These are phyloP conservation scores for Mortierella sp. DNA, from an alignment of 371 early-diverging fungal genomes.

Conservation along the genomic window DNA sequence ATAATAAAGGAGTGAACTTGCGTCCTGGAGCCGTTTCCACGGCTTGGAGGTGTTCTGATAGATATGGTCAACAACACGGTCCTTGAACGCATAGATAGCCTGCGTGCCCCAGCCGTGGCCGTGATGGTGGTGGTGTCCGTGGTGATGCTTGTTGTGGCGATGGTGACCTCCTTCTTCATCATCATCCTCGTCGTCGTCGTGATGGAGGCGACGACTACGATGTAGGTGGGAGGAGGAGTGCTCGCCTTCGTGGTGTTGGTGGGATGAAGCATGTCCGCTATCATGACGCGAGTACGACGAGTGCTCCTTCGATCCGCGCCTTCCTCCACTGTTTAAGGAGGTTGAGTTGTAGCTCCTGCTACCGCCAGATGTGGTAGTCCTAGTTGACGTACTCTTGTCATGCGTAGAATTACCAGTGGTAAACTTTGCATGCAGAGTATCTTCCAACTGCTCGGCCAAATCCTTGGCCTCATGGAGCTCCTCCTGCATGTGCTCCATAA, in stretches of 20 bases:
- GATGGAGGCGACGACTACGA: background rate
- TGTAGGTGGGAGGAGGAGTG: background rate
- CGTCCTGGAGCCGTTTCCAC: background rate
- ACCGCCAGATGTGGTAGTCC: background rate
- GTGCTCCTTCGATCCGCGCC: background rate
- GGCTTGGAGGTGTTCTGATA: background rate
- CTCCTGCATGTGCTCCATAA: constrained; percentile 26
- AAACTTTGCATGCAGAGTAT: constrained; percentile 14
- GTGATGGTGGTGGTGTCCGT: background rate
- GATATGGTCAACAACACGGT: background rate
- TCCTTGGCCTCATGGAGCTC: constrained; percentile 18
- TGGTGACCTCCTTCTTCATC: background rate
- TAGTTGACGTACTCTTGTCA: background rate
- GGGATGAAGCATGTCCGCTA: background rate
- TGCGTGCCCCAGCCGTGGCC: background rate
- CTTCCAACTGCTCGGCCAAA: constrained; percentile 21
- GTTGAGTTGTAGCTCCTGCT: too few species aligned
- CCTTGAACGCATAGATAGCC: background rate
- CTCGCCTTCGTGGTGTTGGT: constrained; percentile 4
- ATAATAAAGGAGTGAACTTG: background rate
- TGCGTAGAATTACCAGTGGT: constrained; percentile 8
- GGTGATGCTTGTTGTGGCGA: background rate
- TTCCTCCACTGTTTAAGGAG: background rate
- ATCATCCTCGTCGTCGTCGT: background rate
- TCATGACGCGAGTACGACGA: background rate